Evolutionary conservation across 2,329 filamentous ascomycete species (phyloP), one percentile per base, ranked within the genome.

Genomic region (Drechmeria coniospora): DNA sequence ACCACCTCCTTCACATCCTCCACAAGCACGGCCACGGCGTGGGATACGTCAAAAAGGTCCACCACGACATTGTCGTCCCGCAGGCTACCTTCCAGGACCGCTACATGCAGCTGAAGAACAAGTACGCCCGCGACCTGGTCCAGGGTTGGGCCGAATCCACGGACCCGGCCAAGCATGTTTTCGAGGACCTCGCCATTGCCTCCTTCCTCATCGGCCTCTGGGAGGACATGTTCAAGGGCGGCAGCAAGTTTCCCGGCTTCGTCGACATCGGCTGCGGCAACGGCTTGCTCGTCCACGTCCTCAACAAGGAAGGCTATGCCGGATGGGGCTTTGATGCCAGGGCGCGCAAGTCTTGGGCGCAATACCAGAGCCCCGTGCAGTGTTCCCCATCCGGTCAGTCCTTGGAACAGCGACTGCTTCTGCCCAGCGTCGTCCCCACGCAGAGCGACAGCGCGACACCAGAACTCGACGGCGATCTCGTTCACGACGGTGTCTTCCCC

Each of bases 261-360:
- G 80, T 94, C 13, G 90, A 98, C 45, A 83, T 98, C 25, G 90
- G 87, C 5, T 95, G 90, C 46, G 90, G 90, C 2, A 98, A 95
- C 45, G 90, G 90, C 1, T 61, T 98, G 4, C 66, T 98, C 2
- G 81, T 92, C 6, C 71, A 92, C 45, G 69, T 98, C 21, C 66
- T 98, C 4, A 64, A 74, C 10, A 57, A 66, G 33, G 86, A 95
- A 53, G 84, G 84, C 8, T 95, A 83, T 50, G 40, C 47, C 0
- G 90, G 90, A 14, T 92, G 78, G 71, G 90, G 90, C 0, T 93
- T 95, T 43, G 90, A 98, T 50, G 90, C 86, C 0, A 66, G 86
- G n/a, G 56, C 57, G 21, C 70, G 90, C 29, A 92, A 82, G 46
- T 87, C 83, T 0, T 98, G 90, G 90, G 56, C 56, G 1, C 72